These are phyloP conservation scores for Gossypium longicalyx DNA, from an alignment of 345 rosid genomes.

Conservation along the genomic window DNA sequence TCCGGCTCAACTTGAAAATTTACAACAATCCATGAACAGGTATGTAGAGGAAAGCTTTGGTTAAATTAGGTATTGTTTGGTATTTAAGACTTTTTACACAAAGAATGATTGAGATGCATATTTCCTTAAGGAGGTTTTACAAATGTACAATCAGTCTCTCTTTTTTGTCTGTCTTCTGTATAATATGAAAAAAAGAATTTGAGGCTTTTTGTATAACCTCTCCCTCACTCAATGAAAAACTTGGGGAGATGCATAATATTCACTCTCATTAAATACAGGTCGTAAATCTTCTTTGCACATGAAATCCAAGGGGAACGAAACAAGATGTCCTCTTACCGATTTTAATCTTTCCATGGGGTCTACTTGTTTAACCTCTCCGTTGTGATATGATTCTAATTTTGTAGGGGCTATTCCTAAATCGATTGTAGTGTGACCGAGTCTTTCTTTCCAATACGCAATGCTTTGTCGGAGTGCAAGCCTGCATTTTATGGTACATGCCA, in stretches of 20 bases:
- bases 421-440: conserved; percentile 75
- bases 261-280: conserved; percentile 92
- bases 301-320: conserved; percentile 89
- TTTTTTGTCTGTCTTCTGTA: not conserved
- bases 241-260: conserved; percentile 87
- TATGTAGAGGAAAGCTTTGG: not conserved
- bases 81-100: not conserved
- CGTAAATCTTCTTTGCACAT: conserved; percentile 92
- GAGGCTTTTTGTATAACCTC: not conserved
- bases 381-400: conserved; percentile 59
- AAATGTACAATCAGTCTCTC: not conserved
- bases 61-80: not conserved
- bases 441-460: conserved; percentile 66
- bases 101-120: not conserved
- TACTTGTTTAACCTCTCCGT: conserved; percentile 50
- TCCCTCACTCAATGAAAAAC: conserved; percentile 45
- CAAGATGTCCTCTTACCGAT: conserved; percentile 76
- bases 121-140: not conserved
- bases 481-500: conserved; percentile 6
- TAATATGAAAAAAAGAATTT: not conserved
- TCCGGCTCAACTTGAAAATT: too few relatives aligned
- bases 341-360: conserved; percentile 68
- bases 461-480: conserved; percentile 67
- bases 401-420: conserved; percentile 86
- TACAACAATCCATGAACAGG: too few relatives aligned